A percentile compares a stretch with the other conserved stretches of the same genome.
Conservation (phyloP, 306 rosid species). For the Dalbergia oliveri region DNA sequence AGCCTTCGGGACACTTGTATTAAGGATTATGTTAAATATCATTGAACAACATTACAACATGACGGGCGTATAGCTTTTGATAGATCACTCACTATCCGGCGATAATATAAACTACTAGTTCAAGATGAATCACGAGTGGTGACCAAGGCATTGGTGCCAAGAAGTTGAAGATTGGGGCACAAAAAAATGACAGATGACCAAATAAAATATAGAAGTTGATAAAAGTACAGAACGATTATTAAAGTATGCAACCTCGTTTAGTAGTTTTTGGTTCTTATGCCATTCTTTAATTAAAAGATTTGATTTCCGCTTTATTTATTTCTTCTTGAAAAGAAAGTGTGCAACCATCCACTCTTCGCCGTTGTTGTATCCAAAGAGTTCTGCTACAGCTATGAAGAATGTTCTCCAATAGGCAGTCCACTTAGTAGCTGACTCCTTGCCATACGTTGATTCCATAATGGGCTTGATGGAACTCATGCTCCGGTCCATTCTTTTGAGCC, state of each 20-base stretch:
- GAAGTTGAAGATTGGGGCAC: neutral
- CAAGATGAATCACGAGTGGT: neutral
- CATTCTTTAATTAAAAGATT: constrained; percentile 10
- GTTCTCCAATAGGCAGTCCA: constrained; percentile 98
- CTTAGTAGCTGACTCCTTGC: constrained; percentile 81
- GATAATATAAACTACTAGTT: neutral
- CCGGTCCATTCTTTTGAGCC: constrained; percentile 93
- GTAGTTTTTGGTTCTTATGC: neutral
- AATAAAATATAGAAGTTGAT: neutral
- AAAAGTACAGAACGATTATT: neutral
- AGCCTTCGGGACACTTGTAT: too few species aligned
- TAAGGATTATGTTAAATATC: too few species aligned
- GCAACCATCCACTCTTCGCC: constrained; percentile 98
- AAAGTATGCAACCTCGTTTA: neutral
- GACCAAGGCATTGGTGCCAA: neutral
- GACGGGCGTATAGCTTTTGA: too few species aligned
- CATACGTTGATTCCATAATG: constrained; percentile 86
- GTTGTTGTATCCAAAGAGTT: constrained; percentile 80
- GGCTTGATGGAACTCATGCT: constrained; percentile 63
- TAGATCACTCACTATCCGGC: too few species aligned
- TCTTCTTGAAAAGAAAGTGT: constrained; percentile 81
- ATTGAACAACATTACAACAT: too few species aligned
- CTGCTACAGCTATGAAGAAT: constrained; percentile 90
- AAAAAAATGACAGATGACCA: too few species aligned
- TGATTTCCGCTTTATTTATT: constrained; percentile 39